Base-by-base conservation (phyloP, 2,329 filamentous ascomycete genomes). In the Botryotinia convoluta region DNA sequence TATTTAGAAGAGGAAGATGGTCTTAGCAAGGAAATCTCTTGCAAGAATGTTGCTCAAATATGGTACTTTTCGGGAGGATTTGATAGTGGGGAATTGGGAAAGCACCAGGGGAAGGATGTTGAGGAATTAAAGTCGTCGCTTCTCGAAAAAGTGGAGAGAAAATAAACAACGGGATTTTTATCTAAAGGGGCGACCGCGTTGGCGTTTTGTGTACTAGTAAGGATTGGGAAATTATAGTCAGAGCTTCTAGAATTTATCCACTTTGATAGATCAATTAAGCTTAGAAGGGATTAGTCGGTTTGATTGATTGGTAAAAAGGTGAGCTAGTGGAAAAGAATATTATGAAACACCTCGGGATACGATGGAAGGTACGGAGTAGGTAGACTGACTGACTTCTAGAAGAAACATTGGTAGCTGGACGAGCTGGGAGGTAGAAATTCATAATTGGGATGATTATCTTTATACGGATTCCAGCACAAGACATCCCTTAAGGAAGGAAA, bases 41-140 rank as follows among this genome's bases (percentile, higher is more conserved):
- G 72, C 54, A 68, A 72, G 72, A 18, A 70, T 67, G 69, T 67
- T 73, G 61, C 73, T 69, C 65, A 69, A 76, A 65, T 74, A 69
- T 74, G 73, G 68, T 74, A 42, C 61, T 72, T 72, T 72, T 64
- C 29, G 70, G 73, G 67, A 74, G 65, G 70, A 69, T 48, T 29
- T 67, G 74, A 74, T 78, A 76, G 77, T 77, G 77, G 77, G 77
- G 76, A 77, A 60, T 60, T 60, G 16, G 63, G 61, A 63, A 72
- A 72, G 54, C 42, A 62, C 72, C 61, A 63, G 69, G 68, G 70
- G 73, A 54, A 32, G 45, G 69, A 44, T 63, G 70, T 72, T 63
- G 69, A 74, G 70, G 69, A 64, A 77, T 74, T 71, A 74, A 71
- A 63, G 72, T 71, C 59, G 59, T 69, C 63, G 68, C 54, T 75